Conservation (phyloP, 495 filamentous ascomycete species). For the Xylaria venustula region DNA sequence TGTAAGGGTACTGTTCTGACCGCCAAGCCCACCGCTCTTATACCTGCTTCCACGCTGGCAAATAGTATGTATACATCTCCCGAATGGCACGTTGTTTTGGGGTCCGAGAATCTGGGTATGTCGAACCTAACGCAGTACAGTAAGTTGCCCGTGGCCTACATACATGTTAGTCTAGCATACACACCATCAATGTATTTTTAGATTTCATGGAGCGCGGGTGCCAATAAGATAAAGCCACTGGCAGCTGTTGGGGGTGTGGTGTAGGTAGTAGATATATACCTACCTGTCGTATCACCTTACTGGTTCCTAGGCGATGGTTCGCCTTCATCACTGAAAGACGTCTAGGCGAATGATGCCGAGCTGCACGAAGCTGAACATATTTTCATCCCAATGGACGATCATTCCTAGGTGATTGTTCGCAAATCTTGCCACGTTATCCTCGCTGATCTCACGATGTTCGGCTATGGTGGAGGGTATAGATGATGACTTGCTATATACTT, state of each 20-base stretch:
- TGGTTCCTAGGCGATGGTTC: no score
- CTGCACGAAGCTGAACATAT: not conserved
- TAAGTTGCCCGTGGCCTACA: no score
- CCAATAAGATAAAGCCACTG: not conserved
- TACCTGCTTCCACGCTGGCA: no score
- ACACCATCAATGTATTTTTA: conserved; percentile 10
- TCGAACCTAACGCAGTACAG: no score
- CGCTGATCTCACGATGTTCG: not conserved
- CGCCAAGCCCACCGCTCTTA: no score
- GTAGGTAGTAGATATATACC: no score
- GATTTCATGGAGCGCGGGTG: not conserved
- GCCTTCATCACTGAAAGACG: no score
- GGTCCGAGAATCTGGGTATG: not conserved
- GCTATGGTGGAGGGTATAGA: conserved; percentile 9
- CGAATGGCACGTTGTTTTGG: not conserved
- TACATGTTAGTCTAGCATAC: not conserved
- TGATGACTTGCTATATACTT: not conserved
- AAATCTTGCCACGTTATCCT: not conserved
- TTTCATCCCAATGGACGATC: not conserved
- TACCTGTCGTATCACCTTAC: no score
- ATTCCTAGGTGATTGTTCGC: not conserved
- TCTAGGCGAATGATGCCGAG: no score
- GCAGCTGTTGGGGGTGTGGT: not conserved
- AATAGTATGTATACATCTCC: not conserved
- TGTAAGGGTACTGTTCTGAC: no score